Percentiles rank a stretch among this genome's conserved stretches.
Conservation (phyloP, 2,329 filamentous ascomycete genomes). For the Penicillium sp. region DNA sequence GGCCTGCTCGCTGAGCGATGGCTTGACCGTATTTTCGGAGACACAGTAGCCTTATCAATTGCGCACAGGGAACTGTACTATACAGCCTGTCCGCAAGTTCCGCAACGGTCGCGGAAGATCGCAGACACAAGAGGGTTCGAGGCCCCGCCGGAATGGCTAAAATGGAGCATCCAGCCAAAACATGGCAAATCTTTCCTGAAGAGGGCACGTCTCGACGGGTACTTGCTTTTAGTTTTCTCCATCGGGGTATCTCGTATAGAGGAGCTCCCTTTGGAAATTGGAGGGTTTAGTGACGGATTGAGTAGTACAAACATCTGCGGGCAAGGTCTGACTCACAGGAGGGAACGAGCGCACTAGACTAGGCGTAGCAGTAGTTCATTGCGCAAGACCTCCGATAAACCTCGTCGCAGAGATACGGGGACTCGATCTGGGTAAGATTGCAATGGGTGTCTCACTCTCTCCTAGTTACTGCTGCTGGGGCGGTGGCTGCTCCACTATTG, state of each 20-base stretch:
- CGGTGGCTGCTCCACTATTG: constrained; percentile 19
- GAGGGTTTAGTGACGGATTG: not conserved
- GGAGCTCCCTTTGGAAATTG: not conserved
- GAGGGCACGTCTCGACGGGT: not conserved
- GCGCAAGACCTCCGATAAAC: constrained; percentile 6
- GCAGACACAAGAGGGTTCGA: not conserved
- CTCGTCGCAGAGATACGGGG: not conserved
- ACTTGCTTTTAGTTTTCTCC: not conserved
- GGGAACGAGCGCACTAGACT: not conserved
- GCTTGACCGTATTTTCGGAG: not conserved
- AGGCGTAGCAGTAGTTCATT: not conserved
- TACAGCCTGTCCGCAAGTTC: not conserved
- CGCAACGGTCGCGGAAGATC: not conserved
- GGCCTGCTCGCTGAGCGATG: not conserved
- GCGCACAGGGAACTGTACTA: not conserved
- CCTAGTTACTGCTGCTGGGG: not conserved
- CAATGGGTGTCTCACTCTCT: not conserved
- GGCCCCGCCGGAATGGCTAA: not conserved
- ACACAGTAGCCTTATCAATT: not conserved
- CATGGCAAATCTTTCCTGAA: not conserved
- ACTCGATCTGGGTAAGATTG: constrained; percentile 7
- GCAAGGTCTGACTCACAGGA: not conserved
- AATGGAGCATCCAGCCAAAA: not conserved
- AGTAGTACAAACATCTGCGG: not conserved
- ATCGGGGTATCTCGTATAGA: not conserved